Base-by-base conservation (phyloP, 1,284 basidiomycete species). In the Cryptococcus deneoformans region DNA sequence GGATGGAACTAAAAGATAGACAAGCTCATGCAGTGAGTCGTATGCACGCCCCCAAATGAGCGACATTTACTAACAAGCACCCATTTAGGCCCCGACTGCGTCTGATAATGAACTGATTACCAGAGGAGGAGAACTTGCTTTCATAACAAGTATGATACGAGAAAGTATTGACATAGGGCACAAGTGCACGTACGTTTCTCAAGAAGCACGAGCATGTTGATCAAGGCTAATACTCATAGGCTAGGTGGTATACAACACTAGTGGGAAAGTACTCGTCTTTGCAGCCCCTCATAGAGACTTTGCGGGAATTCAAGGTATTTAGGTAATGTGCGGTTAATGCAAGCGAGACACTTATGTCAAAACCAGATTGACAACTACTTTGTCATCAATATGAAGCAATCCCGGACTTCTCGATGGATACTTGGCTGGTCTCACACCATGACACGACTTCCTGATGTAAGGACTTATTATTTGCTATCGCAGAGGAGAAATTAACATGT, bases 161-260 rank as follows among this genome's bases (percentile, higher is more conserved):
- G 93, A 97, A 76, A 91, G 89, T 64, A 54, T 84, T 4, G 47
- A 59, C 1, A 66, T 83, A 35, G 66, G 77, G 20, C 70, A 73
- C 2, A 79, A 82, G 83, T 87, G 68, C 55, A 76, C 66, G 50
- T 61, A 44, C 57, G 70, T 59, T 38, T 6, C 24, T 6, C 7
- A 12, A n/a, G 37, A 35, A 36, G 10, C 39, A 42, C n/a, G 35
- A 46, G 46, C 54, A 29, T 4, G 29, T 29, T 54, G 59, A 57
- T 38, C 49, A 35, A 46, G 12, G 0, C 9, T 12, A 6, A 5
- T 10, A 5, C 29, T 29, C 29, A 29, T 29, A 29, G 29, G 29
- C 5, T 52, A 91, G 89, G 52, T 96, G 92, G 93, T 97, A 86
- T 71, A 93, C 93, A 0, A 92, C 89, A 9, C 87, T 97, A 83